phyloP scores from a whole-genome alignment of 257 asterid genomes.

The Lycium ferocissimum region DNA sequence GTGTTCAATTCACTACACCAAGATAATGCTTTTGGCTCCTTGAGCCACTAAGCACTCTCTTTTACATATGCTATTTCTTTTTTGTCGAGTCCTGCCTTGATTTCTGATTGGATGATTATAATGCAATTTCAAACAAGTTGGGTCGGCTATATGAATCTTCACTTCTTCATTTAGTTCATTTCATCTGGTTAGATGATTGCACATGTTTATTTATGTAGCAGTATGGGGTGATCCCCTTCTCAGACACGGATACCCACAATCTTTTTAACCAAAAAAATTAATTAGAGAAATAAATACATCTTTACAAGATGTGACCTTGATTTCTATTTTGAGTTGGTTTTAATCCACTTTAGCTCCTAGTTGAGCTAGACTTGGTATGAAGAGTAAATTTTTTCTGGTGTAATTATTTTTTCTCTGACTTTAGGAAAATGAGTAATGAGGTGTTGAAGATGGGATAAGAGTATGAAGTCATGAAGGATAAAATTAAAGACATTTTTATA shows the following conservation, averaged over 20 bases:
- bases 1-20: background rate
- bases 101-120: background rate
- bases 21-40: background rate
- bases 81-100: background rate
- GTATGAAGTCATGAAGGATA: too few relatives aligned
- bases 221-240: too few relatives aligned
- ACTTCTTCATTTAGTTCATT: background rate
- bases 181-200: too few relatives aligned
- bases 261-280: too few relatives aligned
- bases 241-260: too few relatives aligned
- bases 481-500: background rate
- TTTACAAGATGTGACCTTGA: background rate
- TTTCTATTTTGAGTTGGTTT: background rate
- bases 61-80: background rate
- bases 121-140: background rate
- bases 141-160: too few relatives aligned
- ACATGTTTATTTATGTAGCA: too few relatives aligned
- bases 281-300: background rate
- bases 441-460: too few relatives aligned
- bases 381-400: background rate
- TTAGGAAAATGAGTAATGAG: background rate
- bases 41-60: background rate
- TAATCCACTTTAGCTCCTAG: background rate
- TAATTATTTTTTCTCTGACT: background rate
- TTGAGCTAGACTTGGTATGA: background rate